Conservation (phyloP, 768 basidiomycete species). For the Termitomyces sp. region DNA sequence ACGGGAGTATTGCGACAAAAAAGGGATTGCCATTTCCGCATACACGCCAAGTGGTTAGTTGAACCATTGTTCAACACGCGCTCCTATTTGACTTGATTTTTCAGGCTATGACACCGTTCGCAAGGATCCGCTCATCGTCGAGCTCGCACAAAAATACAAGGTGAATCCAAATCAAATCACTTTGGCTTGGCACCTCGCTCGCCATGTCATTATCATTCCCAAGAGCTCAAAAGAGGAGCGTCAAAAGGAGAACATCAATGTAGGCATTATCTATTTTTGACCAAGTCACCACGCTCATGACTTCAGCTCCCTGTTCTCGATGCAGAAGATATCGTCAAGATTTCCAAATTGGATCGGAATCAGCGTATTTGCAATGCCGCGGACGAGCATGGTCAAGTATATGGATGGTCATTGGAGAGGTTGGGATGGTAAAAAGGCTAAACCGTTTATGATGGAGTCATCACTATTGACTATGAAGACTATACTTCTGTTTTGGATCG, state of each 20-base stretch:
- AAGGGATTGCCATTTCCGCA: conserved; percentile 44
- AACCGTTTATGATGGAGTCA: background rate
- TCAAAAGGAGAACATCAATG: conserved; percentile 46
- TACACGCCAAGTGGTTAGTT: conserved; percentile 41
- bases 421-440: conserved; percentile 26
- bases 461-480: too few species aligned
- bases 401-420: conserved; percentile 32
- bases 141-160: conserved; percentile 42
- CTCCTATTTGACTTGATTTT: background rate
- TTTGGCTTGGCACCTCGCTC: conserved; percentile 45
- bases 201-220: conserved; percentile 38
- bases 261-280: conserved; percentile 17
- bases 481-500: too few species aligned
- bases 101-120: conserved; percentile 38
- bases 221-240: conserved; percentile 40
- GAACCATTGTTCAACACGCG: background rate
- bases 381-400: conserved; percentile 27
- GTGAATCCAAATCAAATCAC: conserved; percentile 41
- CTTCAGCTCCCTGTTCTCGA: conserved; percentile 29
- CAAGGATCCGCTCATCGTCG: conserved; percentile 36
- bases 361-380: conserved; percentile 33
- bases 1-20: conserved; percentile 37
- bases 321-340: conserved; percentile 37
- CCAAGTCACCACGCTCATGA: background rate
- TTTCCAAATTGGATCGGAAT: conserved; percentile 38